Evolutionary conservation across 371 early-diverging fungal genomes (phyloP), one percentile per base, ranked within the genome.

Genomic region (Mucor piriformis): DNA sequence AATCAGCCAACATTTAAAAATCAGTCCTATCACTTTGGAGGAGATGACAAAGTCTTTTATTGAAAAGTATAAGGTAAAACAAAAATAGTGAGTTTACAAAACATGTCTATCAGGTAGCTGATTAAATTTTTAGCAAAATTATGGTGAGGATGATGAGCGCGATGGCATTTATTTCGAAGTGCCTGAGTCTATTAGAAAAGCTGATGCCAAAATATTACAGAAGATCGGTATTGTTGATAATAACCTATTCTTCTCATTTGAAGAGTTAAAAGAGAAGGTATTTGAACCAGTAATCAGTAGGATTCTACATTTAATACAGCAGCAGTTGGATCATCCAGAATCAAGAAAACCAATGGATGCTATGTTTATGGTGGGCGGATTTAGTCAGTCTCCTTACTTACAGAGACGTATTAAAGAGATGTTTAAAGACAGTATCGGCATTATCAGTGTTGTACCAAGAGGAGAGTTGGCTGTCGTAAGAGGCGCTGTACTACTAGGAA

Each of bases 201-300:
- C 80, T 51, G 81, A 79, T 56, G 73, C 72, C 16, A 81, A 80
- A 6, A 8, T 20, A 21, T 43, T 43, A 20, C 7, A 43, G 10
- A 16, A 10, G 21, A 76, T 81, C 13, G 82, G 82, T 47, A 78
- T 82, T 54, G 84, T 82, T 50, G 84, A 82, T 54, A 76, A 80
- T 24, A 76, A 80, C 23, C 52, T 83, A 50, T 77, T 76, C 44
- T 63, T 83, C 29, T 72, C 81, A 8, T 74, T 76, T 16, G 61
- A 79, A 20, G 84, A 83, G 57, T 49, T 83, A n/a, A 73, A 76
- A 37, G 67, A 70, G 38, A 63, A 73, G 23, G 77, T 87, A 23
- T 87, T 85, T 71, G 87, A 87, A 48, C 87, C 85, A 11, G 82
- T 87, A 10, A 74, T 85, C 16, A 71, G 77, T n/a, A 70, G 78